These are phyloP conservation scores for Ascochyta pisi DNA, from an alignment of 2,329 filamentous ascomycete genomes.

Conservation along the genomic window DNA sequence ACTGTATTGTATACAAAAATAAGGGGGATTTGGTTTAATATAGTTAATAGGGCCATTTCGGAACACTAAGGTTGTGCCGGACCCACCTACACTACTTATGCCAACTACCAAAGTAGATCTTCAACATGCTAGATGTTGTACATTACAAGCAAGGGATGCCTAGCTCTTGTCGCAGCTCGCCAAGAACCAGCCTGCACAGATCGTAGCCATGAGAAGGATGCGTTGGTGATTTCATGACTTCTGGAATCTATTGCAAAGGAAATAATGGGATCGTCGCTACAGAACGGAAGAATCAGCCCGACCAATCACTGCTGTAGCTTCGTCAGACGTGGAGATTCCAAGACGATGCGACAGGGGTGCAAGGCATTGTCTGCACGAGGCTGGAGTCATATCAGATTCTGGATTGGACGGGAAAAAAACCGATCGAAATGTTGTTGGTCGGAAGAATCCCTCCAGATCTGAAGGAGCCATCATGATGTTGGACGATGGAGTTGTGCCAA, in stretches of 20 bases:
- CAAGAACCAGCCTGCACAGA: background rate
- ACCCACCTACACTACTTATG: no score
- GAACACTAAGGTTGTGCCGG: no score
- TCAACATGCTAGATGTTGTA: no score
- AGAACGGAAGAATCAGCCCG: background rate
- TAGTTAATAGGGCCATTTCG: no score
- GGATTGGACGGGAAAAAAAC: background rate
- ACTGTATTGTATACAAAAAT: no score
- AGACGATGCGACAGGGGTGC: background rate
- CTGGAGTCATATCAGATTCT: background rate
- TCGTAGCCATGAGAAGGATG: background rate
- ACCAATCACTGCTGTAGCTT: background rate
- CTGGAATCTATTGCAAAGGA: background rate
- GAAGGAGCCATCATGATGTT: background rate
- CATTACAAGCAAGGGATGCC: background rate
- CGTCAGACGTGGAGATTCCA: background rate
- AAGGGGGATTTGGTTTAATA: no score
- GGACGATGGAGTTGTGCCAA: background rate
- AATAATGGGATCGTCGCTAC: background rate
- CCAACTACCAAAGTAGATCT: background rate
- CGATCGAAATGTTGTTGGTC: background rate
- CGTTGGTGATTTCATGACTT: background rate
- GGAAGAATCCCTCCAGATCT: background rate
- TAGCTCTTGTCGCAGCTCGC: background rate
- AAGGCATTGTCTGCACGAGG: background rate